Base-by-base conservation (phyloP, 1,284 basidiomycete genomes). In the Ganoderma leucocontextum region DNA sequence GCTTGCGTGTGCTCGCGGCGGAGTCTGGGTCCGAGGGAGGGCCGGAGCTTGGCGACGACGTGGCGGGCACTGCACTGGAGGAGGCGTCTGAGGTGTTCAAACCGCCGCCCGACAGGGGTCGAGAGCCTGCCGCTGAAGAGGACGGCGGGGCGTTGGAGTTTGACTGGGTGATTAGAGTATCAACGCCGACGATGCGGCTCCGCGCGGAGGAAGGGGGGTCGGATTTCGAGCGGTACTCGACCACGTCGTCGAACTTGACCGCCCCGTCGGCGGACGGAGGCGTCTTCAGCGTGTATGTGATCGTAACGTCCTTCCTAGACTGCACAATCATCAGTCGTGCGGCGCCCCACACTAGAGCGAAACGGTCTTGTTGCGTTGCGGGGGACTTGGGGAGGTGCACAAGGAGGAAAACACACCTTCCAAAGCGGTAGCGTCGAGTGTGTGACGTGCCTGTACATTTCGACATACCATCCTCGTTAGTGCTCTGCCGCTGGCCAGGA, bases 391-490 rank as follows among this genome's bases (percentile, higher is more conserved):
- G 17, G 41, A 13, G 9, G 35, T 19, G 29, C 17, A 19, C 7
- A 33, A 25, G n/a, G 0, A 1, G n/a, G 44, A 22, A 0, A 25
- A 55, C 65, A 71, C 66, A 84, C 83, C 77, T 82, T 84, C 85
- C 85, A 85, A 70, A 85, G 81, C 0, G 84, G 82, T 49, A 86
- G 72, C 2, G 84, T 85, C 33, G 82, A 82, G 77, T 83, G 82
- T 4, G 79, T 80, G 22, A 85, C 82, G 42, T 80, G 75, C 84
- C 84, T 78, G 29, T 41, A 7, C 15, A 63, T 35, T 25, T 13
- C 47, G 22, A 52, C 22, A 33, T 39, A 49, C 15, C 36, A 19
- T 29, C 38, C 38, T 29, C 25, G 22, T 60, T 17, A 60, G 38
- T 25, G n/a, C 39, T 38, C 38, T 57, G 38, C 38, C 19, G 22